Evolutionary conservation across 805 yeast genomes (phyloP).

Genomic region (Yamadazyma laniorum): DNA sequence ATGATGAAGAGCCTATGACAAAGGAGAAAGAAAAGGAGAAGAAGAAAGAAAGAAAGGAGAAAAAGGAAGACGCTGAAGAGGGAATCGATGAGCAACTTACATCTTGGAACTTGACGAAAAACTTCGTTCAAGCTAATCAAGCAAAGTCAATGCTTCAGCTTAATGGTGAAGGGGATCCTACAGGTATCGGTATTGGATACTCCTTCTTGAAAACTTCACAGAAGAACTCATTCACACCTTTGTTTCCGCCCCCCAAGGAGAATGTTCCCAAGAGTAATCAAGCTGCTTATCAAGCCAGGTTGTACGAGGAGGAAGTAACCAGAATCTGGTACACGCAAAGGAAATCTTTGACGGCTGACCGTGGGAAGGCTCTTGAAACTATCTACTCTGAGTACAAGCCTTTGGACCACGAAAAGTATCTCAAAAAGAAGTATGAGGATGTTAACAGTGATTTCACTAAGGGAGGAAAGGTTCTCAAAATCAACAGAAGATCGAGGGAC

Average conservation of each 20-base stretch:
- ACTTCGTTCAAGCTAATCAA: constrained; percentile 90
- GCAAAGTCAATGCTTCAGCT: constrained; percentile 96
- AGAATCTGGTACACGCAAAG: constrained; percentile 89
- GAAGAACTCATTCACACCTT: constrained; percentile 80
- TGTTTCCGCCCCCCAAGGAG: constrained; percentile 35
- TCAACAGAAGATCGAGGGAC: constrained; percentile 79
- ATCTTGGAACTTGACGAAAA: constrained; percentile 92
- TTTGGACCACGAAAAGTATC: constrained; percentile 26
- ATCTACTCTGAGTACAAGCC: constrained; percentile 41
- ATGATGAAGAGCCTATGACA: constrained; percentile 36
- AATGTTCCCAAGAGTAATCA: constrained; percentile 39
- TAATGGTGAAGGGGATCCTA: constrained; percentile 93
- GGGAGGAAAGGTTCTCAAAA: constrained; percentile 36
- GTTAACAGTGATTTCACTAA: constrained; percentile 32
- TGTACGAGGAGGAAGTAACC: constrained; percentile 86
- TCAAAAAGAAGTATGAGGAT: constrained; percentile 35
- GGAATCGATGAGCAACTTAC: constrained; percentile 82
- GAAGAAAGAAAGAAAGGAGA: constrained; percentile 29
- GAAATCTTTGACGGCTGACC: constrained; percentile 46
- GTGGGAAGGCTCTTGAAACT: constrained; percentile 32
- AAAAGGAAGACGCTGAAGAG: constrained; percentile 40
- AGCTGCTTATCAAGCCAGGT: constrained; percentile 68
- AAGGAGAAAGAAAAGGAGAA: constrained; percentile 20
- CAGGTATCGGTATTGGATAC: constrained; percentile 86
- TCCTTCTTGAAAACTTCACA: constrained; percentile 88